Percentiles rank a stretch among this genome's conserved stretches.
Conservation (phyloP, 345 rosid species). For the Hibiscus trionum region DNA sequence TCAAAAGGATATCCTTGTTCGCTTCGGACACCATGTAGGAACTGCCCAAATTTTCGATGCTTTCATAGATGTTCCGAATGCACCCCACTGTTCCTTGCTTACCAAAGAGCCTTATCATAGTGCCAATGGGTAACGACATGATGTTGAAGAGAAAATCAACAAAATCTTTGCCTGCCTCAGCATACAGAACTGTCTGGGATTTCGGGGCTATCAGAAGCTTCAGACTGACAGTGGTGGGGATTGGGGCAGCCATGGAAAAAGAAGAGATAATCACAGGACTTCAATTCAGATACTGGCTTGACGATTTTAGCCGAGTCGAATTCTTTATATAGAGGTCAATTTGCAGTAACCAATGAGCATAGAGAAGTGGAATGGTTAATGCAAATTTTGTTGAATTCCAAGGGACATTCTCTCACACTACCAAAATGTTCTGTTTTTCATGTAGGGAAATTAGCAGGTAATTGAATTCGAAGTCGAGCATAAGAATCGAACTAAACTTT, state of each 20-base stretch:
- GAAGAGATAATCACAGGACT: not conserved
- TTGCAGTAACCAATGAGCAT: too few species aligned
- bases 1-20: not conserved
- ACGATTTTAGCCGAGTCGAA: not conserved
- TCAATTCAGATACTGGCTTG: too few species aligned
- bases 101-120: not conserved
- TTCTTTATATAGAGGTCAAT: too few species aligned
- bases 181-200: slow-evolving; percentile 12
- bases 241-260: not conserved
- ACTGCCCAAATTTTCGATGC: not conserved
- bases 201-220: slow-evolving; percentile 13
- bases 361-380: too few species aligned
- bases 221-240: not conserved
- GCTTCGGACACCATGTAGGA: not conserved
- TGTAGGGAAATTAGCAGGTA: too few species aligned
- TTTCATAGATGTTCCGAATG: not conserved
- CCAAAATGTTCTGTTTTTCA: too few species aligned
- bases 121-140: slow-evolving; percentile 9
- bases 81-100: not conserved
- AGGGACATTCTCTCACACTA: too few species aligned
- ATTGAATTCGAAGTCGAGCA: too few species aligned
- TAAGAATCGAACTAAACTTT: too few species aligned
- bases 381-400: too few species aligned
- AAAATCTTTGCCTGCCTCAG: slow-evolving; percentile 25
- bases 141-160: slow-evolving; percentile 27